These are phyloP conservation scores for Phytopythium aichiense DNA, from an alignment of 352 stramenopile genomes.

Conservation along the genomic window DNA sequence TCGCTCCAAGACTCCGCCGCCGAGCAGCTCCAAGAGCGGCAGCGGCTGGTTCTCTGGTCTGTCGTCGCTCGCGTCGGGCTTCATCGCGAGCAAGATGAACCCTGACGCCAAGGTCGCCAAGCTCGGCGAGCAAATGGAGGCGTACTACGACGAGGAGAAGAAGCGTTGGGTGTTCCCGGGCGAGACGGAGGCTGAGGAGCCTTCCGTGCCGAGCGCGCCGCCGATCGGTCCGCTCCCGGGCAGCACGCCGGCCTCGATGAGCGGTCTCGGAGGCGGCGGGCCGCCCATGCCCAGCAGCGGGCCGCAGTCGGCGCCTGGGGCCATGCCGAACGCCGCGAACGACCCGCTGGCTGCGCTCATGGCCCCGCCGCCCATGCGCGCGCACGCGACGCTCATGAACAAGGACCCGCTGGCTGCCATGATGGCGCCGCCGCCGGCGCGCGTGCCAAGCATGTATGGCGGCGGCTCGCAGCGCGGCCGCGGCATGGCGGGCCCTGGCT, in stretches of 20 bases:
- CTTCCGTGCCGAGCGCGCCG: slow-evolving; percentile 57
- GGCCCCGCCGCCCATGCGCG: slow-evolving; percentile 62
- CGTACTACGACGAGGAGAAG: slow-evolving; percentile 76
- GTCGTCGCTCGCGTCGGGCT: slow-evolving; percentile 37
- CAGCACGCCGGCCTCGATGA: slow-evolving; percentile 37
- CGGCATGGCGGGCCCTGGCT: slow-evolving; percentile 4
- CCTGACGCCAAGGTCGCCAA: slow-evolving; percentile 81
- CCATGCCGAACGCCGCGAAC: slow-evolving; percentile 44
- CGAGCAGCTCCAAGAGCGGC: slow-evolving; percentile 47
- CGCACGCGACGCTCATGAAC: slow-evolving; percentile 63
- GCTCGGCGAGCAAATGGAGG: slow-evolving; percentile 71
- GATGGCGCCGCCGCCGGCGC: slow-evolving; percentile 71
- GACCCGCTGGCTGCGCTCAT: slow-evolving; percentile 81
- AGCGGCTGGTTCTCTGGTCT: slow-evolving; percentile 52
- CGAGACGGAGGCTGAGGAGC: slow-evolving; percentile 61
- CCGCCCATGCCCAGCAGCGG: slow-evolving; percentile 33
- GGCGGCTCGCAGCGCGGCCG: slow-evolving; percentile 19
- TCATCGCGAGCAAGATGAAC: slow-evolving; percentile 77
- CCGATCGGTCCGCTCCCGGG: slow-evolving; percentile 58
- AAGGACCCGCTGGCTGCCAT: slow-evolving; percentile 81
- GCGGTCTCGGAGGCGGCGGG: slow-evolving; percentile 15
- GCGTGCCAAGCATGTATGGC: slow-evolving; percentile 28
- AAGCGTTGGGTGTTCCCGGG: slow-evolving; percentile 89
- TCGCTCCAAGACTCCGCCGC: slow-evolving; percentile 79
- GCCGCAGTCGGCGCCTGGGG: slow-evolving; percentile 62